phyloP scores from a whole-genome alignment of 2,329 filamentous ascomycete genomes.

The Ambrosiella beaveri region DNA sequence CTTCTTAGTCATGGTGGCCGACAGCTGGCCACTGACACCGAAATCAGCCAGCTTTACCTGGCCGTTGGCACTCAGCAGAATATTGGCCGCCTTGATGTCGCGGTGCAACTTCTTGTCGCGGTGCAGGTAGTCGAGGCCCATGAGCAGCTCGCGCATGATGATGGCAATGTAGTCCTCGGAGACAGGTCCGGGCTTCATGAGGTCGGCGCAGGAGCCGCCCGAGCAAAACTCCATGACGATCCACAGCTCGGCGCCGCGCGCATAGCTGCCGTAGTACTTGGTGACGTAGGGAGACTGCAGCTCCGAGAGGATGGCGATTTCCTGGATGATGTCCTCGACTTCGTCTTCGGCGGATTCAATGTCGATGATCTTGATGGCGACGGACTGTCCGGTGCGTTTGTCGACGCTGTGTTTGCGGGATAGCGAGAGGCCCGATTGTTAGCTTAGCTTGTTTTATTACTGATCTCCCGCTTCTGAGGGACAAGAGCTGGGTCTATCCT shows the following conservation, averaged over 20 bases:
- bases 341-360: slow-evolving; percentile 98
- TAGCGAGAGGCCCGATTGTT: neutral
- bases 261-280: slow-evolving; percentile 92
- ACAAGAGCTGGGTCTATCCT: no score
- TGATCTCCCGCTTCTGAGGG: neutral
- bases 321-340: slow-evolving; percentile 97
- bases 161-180: slow-evolving; percentile 95
- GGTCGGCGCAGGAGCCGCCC: slow-evolving; percentile 84
- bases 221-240: slow-evolving; percentile 99
- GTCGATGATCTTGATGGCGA: slow-evolving; percentile 97
- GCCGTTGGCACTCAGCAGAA: slow-evolving; percentile 72
- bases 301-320: slow-evolving; percentile 93
- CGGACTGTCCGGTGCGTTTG: slow-evolving; percentile 78
- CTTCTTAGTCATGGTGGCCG: slow-evolving; percentile 98
- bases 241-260: slow-evolving; percentile 93
- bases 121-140: slow-evolving; percentile 85
- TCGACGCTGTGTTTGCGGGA: slow-evolving; percentile 48
- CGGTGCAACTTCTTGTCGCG: slow-evolving; percentile 89
- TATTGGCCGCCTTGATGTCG: slow-evolving; percentile 94
- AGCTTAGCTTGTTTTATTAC: no score
- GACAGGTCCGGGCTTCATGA: slow-evolving; percentile 86
- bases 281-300: slow-evolving; percentile 93
- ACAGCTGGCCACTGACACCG: slow-evolving; percentile 87
- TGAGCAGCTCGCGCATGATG: slow-evolving; percentile 73
- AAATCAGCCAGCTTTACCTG: slow-evolving; percentile 97